Base-by-base conservation (phyloP, 2,329 filamentous ascomycete species). In the Pleoardoris graminearum region DNA sequence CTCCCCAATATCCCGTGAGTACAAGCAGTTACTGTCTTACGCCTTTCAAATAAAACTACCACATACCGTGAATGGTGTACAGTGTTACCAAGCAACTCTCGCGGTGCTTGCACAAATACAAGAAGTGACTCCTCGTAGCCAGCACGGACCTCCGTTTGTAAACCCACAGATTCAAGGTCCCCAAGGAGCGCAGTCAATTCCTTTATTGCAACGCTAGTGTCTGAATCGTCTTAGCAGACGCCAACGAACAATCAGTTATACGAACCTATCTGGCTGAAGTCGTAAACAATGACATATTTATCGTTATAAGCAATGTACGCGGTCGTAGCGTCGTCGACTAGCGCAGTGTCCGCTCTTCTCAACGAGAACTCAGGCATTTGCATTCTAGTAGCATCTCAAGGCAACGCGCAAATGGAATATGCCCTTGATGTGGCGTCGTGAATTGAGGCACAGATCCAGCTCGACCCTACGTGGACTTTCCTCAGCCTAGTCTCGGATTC, bases 221-320 rank as follows among this genome's bases (percentile, higher is more conserved):
- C 67, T 69, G 16, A 3, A 22, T 8, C 29, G n/a, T 41, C 7
- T 3, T 2, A 27, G 10, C 6, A 11, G 39, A 36, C 11, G 7
- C 17, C 23, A 21, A 10, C 4, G 10, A 22, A 4, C 5, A 23
- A 3, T 7, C n/a, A 14, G n/a, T 3, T 14, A 11, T 23, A 64
- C 66, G n/a, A 48, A 71, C 66, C 63, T 43, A 63, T 29, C 16
- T 55, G 53, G 25, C 58, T 54, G 43, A 65, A 71, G 32, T 71
- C 60, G 50, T 70, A 70, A 8, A 67, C 63, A 1, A 70, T 45
- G 19, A 70, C 63, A 57, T 70, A 71, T 43, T 69, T 69, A 51
- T 70, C 66, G 45, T 70, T 63, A 39, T 68, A 70, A 4, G 60
- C 62, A 32, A 63, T 59, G 36, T 66, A 57, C 14, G 57, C 53